Evolutionary conservation across 2,329 filamentous ascomycete genomes (phyloP), one percentile per base, ranked within the genome.

Genomic region (Lomentospora prolificans): DNA sequence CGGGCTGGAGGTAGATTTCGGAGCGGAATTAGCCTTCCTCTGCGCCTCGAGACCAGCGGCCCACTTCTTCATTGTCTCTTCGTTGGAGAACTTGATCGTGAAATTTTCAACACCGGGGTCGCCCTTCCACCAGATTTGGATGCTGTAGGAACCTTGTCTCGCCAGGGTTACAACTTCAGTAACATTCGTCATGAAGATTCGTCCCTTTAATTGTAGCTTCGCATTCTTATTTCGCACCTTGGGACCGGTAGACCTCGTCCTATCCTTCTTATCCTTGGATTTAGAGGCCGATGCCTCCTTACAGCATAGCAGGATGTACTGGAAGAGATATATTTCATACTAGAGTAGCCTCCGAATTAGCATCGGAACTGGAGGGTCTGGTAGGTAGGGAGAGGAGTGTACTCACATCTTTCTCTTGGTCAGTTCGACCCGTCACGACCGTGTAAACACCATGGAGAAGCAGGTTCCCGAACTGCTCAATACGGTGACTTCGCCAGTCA

Each of bases 111-210:
- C 90, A 3, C 89, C 90, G 0, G 91, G 90, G 61, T 97, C 92
- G 31, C 92, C 92, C 71, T 94, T 97, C 94, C 94, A 99, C 79
- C 91, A 96, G 56, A 99, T 97, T 67, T 97, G 92, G 58, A 96
- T 89, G 2, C 89, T 92, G 67, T 97, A 96, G 9, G 89, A 92
- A 51, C 91, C 90, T 70, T 90, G 89, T 69, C 91, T 96, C 52
- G 86, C 84, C 58, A 94, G 77, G 17, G 87, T 91, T 44, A 96
- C 77, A n/a, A 96, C 86, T 68, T 96, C 90, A 39, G 91, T 97
- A 55, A 99, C 92, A 66, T 99, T 99, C 62, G 91, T 90, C 91
- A 99, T 97, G 73, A 96, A 97, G 64, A 99, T 99, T 53, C 94
- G 84, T 39, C 94, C 94, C 71, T 99, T 99, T 28, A 99, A 79